Base-by-base conservation (phyloP, 139 green algal species). In the Chlorella vulgaris region DNA sequence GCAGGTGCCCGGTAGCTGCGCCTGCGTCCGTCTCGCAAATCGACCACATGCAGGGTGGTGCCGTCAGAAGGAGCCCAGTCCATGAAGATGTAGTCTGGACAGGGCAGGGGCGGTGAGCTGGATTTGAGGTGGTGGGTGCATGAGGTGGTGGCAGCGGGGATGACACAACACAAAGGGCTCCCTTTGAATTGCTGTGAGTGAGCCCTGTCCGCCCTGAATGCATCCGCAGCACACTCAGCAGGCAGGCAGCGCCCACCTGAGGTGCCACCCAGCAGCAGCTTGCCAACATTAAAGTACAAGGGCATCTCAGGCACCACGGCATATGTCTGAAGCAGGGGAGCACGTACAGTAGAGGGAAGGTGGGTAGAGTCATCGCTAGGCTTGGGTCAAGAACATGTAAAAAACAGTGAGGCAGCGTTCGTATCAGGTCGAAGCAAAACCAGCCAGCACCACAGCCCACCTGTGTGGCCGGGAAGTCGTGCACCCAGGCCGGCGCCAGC, bases 1-100 rank as follows among this genome's bases (percentile, higher is more conserved):
- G 90, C 13, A 0, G 90, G 89, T 0, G 84, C 83, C 1, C 50
- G 81, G 75, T 90, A 90, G 8, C 78, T 86, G 0, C 71, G 69
- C 5, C 81, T 69, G 68, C 50, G 70, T 62, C 81, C 84, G 39
- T 80, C 86, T 35, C 92, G 77, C 80, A 96, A 73, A 0, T 83
- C 65, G 1, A 95, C 86, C 13, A 95, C 42, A 47, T 96, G 89
- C 40, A 97, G 69, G 10, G 47, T 62, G 5, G 85, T 91, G 43
- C 86, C 76, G 31, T 87, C 80, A 61, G 94, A 60, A 0, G 93
- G 93, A 58, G 62, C 42, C 93, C 93, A 97, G 78, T 95, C 87
- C 84, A 96, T 91, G 85, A 96, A 92, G 0, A 90, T 60, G 76
- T 91, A 87, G 24, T 88, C 85, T 53, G 68, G 7, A 43, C 1